These are phyloP conservation scores for Hypomontagnella monticulosa DNA, from an alignment of 495 filamentous ascomycete genomes.

Conservation along the genomic window DNA sequence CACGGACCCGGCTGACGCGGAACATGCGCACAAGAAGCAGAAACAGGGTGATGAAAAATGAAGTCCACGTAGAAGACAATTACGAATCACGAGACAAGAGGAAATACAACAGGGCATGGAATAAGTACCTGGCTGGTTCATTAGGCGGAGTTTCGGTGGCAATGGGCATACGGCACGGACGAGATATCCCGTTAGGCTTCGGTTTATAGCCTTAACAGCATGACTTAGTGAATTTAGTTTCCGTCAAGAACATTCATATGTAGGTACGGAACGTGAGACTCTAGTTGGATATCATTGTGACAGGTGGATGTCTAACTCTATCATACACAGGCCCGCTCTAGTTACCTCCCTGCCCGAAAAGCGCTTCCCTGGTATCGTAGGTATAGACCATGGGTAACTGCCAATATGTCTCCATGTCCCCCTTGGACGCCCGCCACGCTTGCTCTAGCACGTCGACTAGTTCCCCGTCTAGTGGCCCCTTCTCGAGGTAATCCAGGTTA, in stretches of 20 bases:
- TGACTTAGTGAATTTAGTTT: not conserved
- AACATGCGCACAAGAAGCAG: constrained; percentile 49
- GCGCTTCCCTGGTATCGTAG: constrained; percentile 69
- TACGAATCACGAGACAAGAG: constrained; percentile 3
- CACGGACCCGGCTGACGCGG: constrained; percentile 45
- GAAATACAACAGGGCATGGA: not conserved
- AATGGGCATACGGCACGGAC: not conserved
- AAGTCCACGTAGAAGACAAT: not conserved
- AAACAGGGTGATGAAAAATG: constrained; percentile 36
- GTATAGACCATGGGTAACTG: constrained; percentile 70
- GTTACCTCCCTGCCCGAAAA: constrained; percentile 51
- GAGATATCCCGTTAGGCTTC: not conserved
- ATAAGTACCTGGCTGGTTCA: not conserved
- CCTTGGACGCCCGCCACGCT: constrained; percentile 68
- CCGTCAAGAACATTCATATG: too few relatives aligned
- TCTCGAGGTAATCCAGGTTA: constrained; percentile 77
- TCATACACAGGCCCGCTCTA: not conserved
- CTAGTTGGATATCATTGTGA: too few relatives aligned
- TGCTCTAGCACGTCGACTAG: constrained; percentile 73
- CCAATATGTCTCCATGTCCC: constrained; percentile 73
- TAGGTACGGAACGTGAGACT: too few relatives aligned
- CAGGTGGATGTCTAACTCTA: too few relatives aligned
- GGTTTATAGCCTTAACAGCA: not conserved
- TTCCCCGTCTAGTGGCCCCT: constrained; percentile 76
- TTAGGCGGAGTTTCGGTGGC: not conserved